Conservation (phyloP, 2,329 filamentous ascomycete genomes). For the Hypoxylon sp. region DNA sequence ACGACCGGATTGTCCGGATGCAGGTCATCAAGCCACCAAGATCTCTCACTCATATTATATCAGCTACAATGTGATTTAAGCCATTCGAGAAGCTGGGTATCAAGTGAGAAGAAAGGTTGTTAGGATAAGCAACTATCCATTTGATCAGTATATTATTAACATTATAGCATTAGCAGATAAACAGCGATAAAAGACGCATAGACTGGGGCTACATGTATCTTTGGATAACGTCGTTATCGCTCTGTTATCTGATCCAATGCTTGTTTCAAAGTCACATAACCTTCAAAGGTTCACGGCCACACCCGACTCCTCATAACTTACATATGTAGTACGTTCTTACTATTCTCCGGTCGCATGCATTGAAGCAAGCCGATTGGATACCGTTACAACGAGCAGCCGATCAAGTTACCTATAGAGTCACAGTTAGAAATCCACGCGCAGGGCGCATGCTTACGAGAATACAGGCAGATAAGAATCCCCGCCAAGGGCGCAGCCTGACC, state of each 20-base stretch:
- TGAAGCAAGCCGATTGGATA: conserved; percentile 32
- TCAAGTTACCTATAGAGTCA: conserved; percentile 10
- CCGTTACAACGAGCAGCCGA: conserved; percentile 1
- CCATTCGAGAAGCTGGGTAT: background rate
- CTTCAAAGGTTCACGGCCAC: conserved; percentile 8
- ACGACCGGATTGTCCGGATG: conserved; percentile 4
- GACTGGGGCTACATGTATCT: conserved; percentile 9
- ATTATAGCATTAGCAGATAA: conserved; percentile 23
- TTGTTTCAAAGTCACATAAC: conserved; percentile 11
- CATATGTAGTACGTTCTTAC: conserved; percentile 10
- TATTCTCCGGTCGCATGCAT: conserved; percentile 6
- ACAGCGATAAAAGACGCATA: background rate
- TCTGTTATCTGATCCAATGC: conserved; percentile 8
- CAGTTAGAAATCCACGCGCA: conserved; percentile 25
- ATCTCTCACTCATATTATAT: background rate
- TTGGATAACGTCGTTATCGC: conserved; percentile 21
- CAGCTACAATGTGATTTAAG: background rate
- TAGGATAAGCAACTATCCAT: conserved; percentile 16
- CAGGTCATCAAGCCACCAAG: background rate
- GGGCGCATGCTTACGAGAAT: conserved; percentile 34
- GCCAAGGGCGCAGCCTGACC: conserved; percentile 31
- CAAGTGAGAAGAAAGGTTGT: background rate
- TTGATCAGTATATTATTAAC: conserved; percentile 31
- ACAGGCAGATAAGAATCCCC: conserved; percentile 30
- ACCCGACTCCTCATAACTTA: conserved; percentile 20